phyloP scores from a whole-genome alignment of 2,329 filamentous ascomycete genomes.

The Lizonia empirigonia region DNA sequence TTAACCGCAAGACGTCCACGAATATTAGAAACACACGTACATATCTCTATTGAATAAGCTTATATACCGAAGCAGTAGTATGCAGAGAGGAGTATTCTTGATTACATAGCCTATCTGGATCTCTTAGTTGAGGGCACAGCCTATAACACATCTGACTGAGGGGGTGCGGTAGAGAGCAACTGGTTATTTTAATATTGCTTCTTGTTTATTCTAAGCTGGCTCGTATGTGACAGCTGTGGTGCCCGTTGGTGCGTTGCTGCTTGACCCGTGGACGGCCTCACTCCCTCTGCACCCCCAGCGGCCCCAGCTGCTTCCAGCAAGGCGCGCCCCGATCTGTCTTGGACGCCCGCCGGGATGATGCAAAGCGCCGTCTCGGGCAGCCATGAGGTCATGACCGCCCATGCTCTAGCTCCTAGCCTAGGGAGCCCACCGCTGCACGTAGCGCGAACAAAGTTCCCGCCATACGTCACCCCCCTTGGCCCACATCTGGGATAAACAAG shows the following conservation, averaged over 20 bases:
- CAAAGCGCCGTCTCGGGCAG: slow-evolving; percentile 6
- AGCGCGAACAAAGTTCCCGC: not conserved
- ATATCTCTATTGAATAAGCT: not conserved
- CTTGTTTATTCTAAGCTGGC: too few species aligned
- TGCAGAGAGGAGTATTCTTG: not conserved
- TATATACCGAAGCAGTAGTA: too few species aligned
- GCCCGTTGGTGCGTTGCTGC: too few species aligned
- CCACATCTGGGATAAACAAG: slow-evolving; percentile 14
- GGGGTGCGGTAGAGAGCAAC: not conserved
- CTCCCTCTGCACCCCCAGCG: too few species aligned
- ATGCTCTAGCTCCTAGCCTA: not conserved
- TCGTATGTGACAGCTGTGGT: too few species aligned
- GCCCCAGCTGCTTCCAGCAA: slow-evolving; percentile 11
- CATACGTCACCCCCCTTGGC: slow-evolving; percentile 9
- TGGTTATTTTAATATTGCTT: not conserved
- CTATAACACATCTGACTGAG: not conserved
- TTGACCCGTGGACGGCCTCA: too few species aligned
- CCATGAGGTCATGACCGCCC: slow-evolving; percentile 1
- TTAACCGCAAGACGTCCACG: not conserved
- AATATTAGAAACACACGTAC: not conserved
- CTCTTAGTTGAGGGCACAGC: not conserved
- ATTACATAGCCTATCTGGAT: not conserved
- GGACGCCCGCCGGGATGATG: slow-evolving; percentile 10
- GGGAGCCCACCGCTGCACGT: not conserved
- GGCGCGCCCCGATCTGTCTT: slow-evolving; percentile 3